Evolutionary conservation across 129 eudicot genomes (phyloP), one percentile per base, ranked within the genome.

Genomic region (Flaveria linearis): DNA sequence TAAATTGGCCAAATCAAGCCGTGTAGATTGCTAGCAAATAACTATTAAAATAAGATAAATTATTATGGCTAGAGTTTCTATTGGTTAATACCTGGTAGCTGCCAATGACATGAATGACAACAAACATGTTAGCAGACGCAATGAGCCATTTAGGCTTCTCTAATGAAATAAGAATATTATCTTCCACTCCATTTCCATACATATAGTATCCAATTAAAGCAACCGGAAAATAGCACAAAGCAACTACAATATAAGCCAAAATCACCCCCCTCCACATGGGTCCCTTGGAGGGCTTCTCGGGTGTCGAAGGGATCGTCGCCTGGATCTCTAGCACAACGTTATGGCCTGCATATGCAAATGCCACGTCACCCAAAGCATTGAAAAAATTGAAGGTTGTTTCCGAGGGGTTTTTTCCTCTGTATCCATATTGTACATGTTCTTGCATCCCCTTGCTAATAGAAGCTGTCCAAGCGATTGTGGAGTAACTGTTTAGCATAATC

Each of bases 261-360:
- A 85, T 14, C 50, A 85, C 90, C 49, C 96, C 92, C 79, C 65
- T 87, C 96, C 92, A 87, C 96, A 90, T 87, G 43, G 96, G 89
- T 23, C 78, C 86, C 80, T 90, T 90, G 20, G 93, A 90, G 65
- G 93, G 96, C 78, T 80, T 87, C 42, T 82, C 87, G 2, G 93
- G 91, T 4, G 97, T 88, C 3, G 93, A 91, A 84, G 93, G 93
- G 22, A 86, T 86, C 23, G 91, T 88, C 65, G 93, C 97, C 74
- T 91, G 97, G 22, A 91, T 91, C 72, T 88, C 93, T 76, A 90
- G 72, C 60, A 91, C 97, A 75, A 91, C 94, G 60, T 91, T 91
- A 81, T 88, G 97, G 16, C 94, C 97, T 0, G 97, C 93, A 33
- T 86, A 91, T 41, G 94, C 92, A 67, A 91, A 91, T n/a, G 94